phyloP scores from a whole-genome alignment of 805 yeast species.

The Ogataea allantospora region DNA sequence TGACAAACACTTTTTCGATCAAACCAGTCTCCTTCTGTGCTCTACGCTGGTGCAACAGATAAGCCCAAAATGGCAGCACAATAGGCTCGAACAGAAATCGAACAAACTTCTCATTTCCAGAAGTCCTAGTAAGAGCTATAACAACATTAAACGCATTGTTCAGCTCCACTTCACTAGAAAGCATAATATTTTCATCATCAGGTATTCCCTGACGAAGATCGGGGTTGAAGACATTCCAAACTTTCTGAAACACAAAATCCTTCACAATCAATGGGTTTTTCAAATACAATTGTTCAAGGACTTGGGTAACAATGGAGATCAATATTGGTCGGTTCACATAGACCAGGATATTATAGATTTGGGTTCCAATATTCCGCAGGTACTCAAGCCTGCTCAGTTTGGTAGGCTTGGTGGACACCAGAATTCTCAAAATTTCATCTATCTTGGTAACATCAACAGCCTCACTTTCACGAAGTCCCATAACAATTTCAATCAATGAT shows the following conservation, averaged over 20 bases:
- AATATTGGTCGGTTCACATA: slow-evolving; percentile 61
- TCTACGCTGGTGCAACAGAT: slow-evolving; percentile 37
- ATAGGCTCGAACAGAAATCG: slow-evolving; percentile 32
- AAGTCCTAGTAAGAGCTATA: slow-evolving; percentile 55
- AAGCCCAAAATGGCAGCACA: slow-evolving; percentile 42
- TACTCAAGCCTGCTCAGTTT: slow-evolving; percentile 47
- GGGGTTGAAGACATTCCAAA: slow-evolving; percentile 50
- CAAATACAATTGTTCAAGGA: slow-evolving; percentile 50
- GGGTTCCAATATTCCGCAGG: slow-evolving; percentile 57
- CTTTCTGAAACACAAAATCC: slow-evolving; percentile 56
- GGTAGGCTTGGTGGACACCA: slow-evolving; percentile 61
- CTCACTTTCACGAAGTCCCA: slow-evolving; percentile 75
- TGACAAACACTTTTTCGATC: slow-evolving; percentile 38
- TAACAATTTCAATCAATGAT: slow-evolving; percentile 69
- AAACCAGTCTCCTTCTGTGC: slow-evolving; percentile 35
- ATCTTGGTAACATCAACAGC: slow-evolving; percentile 64
- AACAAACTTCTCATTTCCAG: slow-evolving; percentile 35
- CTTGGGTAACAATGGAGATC: slow-evolving; percentile 53
- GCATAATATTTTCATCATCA: slow-evolving; percentile 31
- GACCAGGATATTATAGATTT: slow-evolving; percentile 57
- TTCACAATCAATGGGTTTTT: slow-evolving; percentile 48
- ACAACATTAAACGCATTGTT: slow-evolving; percentile 65
- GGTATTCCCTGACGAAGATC: slow-evolving; percentile 14
- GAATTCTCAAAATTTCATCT: slow-evolving; percentile 61
- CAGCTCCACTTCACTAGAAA: slow-evolving; percentile 47